Percentiles rank a stretch among this genome's conserved stretches.
Evolutionary conservation across 2,329 filamentous ascomycete genomes (phyloP).

Genomic region (Tothia fuscella): DNA sequence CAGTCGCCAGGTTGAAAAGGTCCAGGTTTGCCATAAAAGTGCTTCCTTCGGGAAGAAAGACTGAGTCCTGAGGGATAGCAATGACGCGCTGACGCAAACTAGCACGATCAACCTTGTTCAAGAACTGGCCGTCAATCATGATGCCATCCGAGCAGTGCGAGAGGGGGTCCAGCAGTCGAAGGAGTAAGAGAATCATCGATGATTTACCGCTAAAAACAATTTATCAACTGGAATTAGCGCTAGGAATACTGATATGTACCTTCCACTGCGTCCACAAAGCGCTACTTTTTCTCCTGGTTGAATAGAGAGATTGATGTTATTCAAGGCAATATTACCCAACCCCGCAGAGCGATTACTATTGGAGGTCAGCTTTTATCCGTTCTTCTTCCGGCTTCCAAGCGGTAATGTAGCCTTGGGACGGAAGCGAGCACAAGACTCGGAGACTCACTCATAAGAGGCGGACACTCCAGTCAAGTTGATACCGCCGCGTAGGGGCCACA

Average conservation of each 20-base stretch:
- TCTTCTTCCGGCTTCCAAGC: too few relatives aligned
- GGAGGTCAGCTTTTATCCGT: too few relatives aligned
- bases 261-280: conserved; percentile 25
- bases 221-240: too few relatives aligned
- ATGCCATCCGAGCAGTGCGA: conserved; percentile 28
- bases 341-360: neutral
- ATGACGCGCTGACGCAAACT: conserved; percentile 37
- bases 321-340: conserved; percentile 13
- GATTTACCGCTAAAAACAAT: too few relatives aligned
- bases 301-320: conserved; percentile 20
- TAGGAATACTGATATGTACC: conserved; percentile 32
- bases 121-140: conserved; percentile 34
- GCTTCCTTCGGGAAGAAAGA: conserved; percentile 29
- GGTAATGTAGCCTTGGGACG: neutral
- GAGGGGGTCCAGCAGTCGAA: conserved; percentile 29
- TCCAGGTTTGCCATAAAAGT: neutral
- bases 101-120: conserved; percentile 29
- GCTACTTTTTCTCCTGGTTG: conserved; percentile 22
- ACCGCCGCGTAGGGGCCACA: neutral
- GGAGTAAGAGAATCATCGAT: too few relatives aligned
- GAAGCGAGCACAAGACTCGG: too few relatives aligned
- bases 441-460: neutral
- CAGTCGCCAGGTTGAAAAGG: neutral
- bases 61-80: conserved; percentile 42
- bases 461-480: neutral